These are phyloP conservation scores for Parietichytrium sp. DNA, from an alignment of 108 stramenopile species.

Conservation along the genomic window DNA sequence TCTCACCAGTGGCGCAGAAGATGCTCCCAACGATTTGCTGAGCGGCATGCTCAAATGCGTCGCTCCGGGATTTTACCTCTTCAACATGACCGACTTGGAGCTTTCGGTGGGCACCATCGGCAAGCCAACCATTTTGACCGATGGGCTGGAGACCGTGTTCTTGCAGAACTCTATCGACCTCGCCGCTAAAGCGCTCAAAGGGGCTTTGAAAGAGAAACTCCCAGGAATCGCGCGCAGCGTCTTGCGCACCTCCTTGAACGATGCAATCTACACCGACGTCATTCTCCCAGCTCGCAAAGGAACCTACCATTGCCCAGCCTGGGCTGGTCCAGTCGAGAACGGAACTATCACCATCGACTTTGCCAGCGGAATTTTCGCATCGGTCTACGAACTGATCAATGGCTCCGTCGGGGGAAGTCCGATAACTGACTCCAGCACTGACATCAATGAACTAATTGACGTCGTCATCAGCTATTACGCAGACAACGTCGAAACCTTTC, in stretches of 20 bases:
- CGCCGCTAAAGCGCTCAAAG: background rate
- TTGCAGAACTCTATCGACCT: background rate
- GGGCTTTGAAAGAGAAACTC: background rate
- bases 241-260: background rate
- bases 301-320: background rate
- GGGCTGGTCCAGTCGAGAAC: background rate
- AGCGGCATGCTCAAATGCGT: background rate
- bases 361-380: background rate
- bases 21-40: too few species aligned
- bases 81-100: background rate
- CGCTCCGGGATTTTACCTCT: background rate
- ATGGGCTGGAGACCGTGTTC: background rate
- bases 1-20: background rate
- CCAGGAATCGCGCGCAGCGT: background rate
- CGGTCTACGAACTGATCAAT: background rate
- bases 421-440: background rate
- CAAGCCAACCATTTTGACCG: background rate
- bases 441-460: slow-evolving; percentile 1
- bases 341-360: background rate
- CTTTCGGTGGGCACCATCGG: background rate
- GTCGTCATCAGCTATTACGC: background rate
- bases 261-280: background rate
- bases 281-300: background rate
- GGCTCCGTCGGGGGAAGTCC: background rate
- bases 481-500: background rate